Base-by-base conservation (phyloP, 371 early-diverging fungal genomes). In the Nematocida sp. region DNA sequence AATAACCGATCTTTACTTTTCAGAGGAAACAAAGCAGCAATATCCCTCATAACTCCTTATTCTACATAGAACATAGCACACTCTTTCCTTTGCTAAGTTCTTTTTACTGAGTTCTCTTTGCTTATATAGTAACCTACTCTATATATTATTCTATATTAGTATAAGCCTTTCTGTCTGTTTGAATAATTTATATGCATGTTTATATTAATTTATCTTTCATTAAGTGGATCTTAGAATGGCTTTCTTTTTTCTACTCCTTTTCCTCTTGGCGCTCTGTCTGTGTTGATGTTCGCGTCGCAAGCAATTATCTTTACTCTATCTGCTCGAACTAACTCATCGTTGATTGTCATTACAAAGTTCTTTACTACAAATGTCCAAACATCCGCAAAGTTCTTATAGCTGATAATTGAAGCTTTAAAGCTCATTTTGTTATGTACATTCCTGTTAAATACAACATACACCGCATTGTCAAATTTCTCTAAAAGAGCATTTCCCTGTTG, bases 321-420 rank as follows among this genome's bases (percentile, higher is more conserved):
- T 9, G 67, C 57, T 23, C 68, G 65, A 35, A 81, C 77, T 23
- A 79, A 55, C 63, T 80, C 75, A 56, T 84, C 83, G 53, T 84
- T 82, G 2, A 82, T 40, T 39, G 71, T 78, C 84, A 84, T 80
- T 18, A 80, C 77, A 81, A 84, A 82, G 57, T 82, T 75, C 28
- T 69, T 79, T 18, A 78, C 76, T n/a, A 78, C 64, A 48, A 84
- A 84, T 55, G 80, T 81, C 84, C 84, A 84, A 23, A 84, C 84
- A 28, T 83, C 84, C 49, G 83, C 84, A 40, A 84, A 83, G 66
- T 75, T 60, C 69, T 84, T 84, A 59, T 84, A 84, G 25, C 57
- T 68, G 13, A 63, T 49, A 23, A 83, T 75, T 30, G 65, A 77
- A 26, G 82, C 84, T 55, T 82, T 83, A 57, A 84, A 84, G 55